These are phyloP conservation scores for Esteya vermicola DNA, from an alignment of 2,329 filamentous ascomycete genomes.

Conservation along the genomic window DNA sequence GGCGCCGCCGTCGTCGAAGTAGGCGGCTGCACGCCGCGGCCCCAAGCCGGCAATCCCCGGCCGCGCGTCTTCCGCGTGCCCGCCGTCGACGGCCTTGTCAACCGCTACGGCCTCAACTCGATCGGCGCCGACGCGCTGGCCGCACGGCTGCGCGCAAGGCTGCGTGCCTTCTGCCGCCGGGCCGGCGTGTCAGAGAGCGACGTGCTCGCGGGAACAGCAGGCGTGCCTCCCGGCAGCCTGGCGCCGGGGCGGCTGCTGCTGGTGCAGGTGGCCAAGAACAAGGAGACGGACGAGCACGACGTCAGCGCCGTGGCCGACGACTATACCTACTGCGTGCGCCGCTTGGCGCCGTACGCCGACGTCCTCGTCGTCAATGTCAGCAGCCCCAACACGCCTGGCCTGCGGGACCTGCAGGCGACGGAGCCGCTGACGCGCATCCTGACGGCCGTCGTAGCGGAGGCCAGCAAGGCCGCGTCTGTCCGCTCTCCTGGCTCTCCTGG, in stretches of 20 bases:
- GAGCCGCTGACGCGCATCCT: conserved; percentile 73
- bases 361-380: conserved; percentile 97
- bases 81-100: conserved; percentile 75
- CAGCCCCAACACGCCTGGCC: conserved; percentile 86
- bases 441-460: conserved; percentile 68
- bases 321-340: conserved; percentile 81
- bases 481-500: no score
- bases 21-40: conserved; percentile 75
- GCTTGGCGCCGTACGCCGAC: conserved; percentile 77
- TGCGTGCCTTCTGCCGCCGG: conserved; percentile 61
- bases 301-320: conserved; percentile 66
- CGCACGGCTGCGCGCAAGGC: conserved; percentile 58
- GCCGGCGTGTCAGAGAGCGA: conserved; percentile 56
- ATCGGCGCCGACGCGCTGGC: conserved; percentile 81
- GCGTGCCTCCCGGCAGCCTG: conserved; percentile 72
- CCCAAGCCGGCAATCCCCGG: conserved; percentile 75
- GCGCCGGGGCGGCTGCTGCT: conserved; percentile 61
- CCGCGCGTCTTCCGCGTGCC: conserved; percentile 81
- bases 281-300: conserved; percentile 72
- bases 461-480: conserved; percentile 16
- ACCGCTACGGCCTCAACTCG: conserved; percentile 91
- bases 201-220: conserved; percentile 58
- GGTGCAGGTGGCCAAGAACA: conserved; percentile 96
- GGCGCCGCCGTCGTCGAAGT: conserved; percentile 84
- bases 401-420: conserved; percentile 72